Conservation (phyloP, 306 rosid genomes). For the Vigna radiata region DNA sequence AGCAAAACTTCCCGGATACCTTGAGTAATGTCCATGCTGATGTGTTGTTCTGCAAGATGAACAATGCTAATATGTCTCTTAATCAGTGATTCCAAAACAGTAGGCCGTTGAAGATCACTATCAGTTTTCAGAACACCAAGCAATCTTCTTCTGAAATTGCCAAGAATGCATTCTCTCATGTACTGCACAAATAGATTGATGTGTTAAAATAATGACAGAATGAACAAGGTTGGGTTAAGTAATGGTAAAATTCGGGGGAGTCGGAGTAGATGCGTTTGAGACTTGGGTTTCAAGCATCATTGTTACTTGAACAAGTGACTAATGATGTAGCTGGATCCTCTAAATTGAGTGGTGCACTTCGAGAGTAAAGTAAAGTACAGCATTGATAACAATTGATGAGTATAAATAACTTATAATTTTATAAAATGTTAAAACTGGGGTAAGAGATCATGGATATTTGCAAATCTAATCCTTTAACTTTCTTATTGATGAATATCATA, state of each 20-base stretch:
- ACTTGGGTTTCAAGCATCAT: conserved; percentile 12
- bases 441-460: conserved; percentile 30
- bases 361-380: conserved; percentile 11
- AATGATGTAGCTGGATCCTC: not conserved
- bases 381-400: conserved; percentile 4
- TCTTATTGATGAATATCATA: not conserved
- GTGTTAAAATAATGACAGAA: conserved; percentile 40
- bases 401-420: conserved; percentile 1
- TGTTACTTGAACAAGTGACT: conserved; percentile 33
- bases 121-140: conserved; percentile 94
- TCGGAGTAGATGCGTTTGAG: conserved; percentile 16
- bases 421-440: not conserved
- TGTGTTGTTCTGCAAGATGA: conserved; percentile 98
- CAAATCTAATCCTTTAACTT: conserved; percentile 1
- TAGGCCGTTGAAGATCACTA: conserved; percentile 95
- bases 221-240: conserved; percentile 19
- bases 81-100: conserved; percentile 84
- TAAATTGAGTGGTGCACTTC: not conserved
- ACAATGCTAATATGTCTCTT: conserved; percentile 85
- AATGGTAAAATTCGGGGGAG: conserved; percentile 23
- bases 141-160: conserved; percentile 96
- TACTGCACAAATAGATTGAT: conserved; percentile 68
- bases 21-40: conserved; percentile 96
- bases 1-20: conserved; percentile 96
- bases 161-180: conserved; percentile 99